These are phyloP conservation scores for Fraxinus velutina DNA, from an alignment of 305 asterid species.

Conservation along the genomic window DNA sequence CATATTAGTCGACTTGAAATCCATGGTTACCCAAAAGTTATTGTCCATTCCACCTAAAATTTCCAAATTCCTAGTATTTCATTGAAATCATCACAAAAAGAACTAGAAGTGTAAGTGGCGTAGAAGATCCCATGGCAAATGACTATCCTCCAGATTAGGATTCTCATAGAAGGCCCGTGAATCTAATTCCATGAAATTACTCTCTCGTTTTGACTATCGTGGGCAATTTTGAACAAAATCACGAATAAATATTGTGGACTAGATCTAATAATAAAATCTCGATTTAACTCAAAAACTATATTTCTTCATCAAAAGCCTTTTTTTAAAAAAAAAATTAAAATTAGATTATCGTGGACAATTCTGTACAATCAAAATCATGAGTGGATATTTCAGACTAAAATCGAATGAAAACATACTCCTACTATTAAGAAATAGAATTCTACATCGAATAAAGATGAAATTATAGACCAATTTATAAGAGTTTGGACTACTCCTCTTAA, in stretches of 20 bases:
- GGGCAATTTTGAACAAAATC: background rate
- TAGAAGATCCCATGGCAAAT: background rate
- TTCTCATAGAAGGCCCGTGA: background rate
- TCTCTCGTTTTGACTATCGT: background rate
- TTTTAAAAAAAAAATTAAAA: no score
- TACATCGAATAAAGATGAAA: no score
- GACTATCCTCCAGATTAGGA: background rate
- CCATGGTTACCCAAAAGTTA: background rate
- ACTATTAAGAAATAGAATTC: no score
- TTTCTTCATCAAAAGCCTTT: background rate
- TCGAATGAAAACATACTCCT: background rate
- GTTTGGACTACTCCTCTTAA: no score
- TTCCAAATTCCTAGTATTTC: background rate
- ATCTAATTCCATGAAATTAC: background rate
- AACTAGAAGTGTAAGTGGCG: background rate
- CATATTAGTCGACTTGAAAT: no score
- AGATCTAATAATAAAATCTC: background rate
- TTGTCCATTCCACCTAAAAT: background rate
- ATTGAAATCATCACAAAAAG: background rate
- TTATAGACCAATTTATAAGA: no score
- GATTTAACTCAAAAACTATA: background rate
- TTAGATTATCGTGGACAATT: background rate
- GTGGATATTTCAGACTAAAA: background rate
- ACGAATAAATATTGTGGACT: background rate
- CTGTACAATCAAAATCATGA: background rate